Evolutionary conservation across 257 asterid species (phyloP).

Genomic region (Solanum pimpinellifolium): DNA sequence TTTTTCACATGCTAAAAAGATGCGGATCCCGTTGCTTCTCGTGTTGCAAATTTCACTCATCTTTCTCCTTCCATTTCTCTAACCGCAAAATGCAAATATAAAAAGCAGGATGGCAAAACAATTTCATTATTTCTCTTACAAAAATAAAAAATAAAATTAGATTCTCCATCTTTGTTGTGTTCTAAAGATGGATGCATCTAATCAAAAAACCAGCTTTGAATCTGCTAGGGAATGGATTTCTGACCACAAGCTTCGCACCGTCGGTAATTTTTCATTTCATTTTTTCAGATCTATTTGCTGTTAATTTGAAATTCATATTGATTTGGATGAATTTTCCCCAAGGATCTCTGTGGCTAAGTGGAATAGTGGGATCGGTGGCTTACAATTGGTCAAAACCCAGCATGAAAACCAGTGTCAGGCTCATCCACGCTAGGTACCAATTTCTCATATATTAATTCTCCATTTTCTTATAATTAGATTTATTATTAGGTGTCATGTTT

Average conservation of each 20-base stretch:
- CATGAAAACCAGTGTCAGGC: constrained; percentile 32
- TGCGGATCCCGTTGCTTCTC: background rate
- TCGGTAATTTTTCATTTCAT: constrained; percentile 8
- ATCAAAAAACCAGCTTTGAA: constrained; percentile 5
- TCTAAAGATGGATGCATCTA: constrained; percentile 15
- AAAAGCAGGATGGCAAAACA: background rate
- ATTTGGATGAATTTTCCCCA: background rate
- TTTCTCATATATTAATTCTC: background rate
- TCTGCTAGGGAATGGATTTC: constrained; percentile 27
- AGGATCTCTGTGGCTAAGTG: constrained; percentile 31
- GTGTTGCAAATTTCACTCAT: background rate
- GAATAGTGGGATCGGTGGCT: constrained; percentile 28
- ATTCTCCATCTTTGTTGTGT: background rate
- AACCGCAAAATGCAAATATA: background rate
- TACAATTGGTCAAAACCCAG: constrained; percentile 42
- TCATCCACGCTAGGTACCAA: constrained; percentile 36
- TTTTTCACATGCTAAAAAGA: background rate
- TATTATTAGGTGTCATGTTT: background rate
- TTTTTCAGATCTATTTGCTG: background rate
- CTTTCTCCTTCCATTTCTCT: background rate
- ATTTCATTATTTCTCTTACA: background rate
- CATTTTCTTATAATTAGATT: background rate
- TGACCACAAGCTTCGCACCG: constrained; percentile 36
- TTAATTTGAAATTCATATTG: background rate
- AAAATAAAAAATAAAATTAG: background rate